A percentile compares a stretch with the other conserved stretches of the same genome.
These are phyloP conservation scores for Xylariaceae sp. DNA, from an alignment of 2,329 filamentous ascomycete species.

Conservation along the genomic window DNA sequence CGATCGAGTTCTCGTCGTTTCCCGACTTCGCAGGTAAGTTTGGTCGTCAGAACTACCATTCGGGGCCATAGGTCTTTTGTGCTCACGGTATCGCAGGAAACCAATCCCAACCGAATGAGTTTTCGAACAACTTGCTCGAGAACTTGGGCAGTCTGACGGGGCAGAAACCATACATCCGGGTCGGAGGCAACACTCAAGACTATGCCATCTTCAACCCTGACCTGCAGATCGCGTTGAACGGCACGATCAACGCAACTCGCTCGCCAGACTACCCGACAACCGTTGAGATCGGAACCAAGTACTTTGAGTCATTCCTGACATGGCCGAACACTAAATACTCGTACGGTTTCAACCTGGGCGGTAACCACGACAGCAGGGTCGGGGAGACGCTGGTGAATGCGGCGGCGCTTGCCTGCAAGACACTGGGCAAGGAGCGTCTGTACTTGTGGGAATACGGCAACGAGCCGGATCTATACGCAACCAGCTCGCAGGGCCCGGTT, in stretches of 20 bases:
- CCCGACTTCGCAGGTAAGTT: conserved; percentile 33
- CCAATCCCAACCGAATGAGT: conserved; percentile 49
- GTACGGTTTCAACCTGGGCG: conserved; percentile 57
- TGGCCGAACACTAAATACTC: conserved; percentile 51
- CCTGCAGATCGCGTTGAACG: conserved; percentile 45
- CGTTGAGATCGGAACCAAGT: conserved; percentile 54
- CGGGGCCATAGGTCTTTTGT: no score
- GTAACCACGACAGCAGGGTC: conserved; percentile 43
- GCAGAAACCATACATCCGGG: conserved; percentile 54
- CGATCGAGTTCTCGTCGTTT: conserved; percentile 38
- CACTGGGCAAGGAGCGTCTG: conserved; percentile 45
- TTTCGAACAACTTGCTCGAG: conserved; percentile 54
- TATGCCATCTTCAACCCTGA: conserved; percentile 54
- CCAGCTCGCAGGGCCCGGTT: conserved; percentile 45
- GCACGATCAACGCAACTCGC: conserved; percentile 43
- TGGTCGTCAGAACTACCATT: neutral
- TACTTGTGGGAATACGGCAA: conserved; percentile 60
- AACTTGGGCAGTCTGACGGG: conserved; percentile 51
- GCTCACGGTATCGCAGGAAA: conserved; percentile 27
- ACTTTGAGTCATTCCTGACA: conserved; percentile 57
- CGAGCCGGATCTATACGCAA: conserved; percentile 55
- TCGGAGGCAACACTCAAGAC: conserved; percentile 64
- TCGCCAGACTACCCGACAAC: conserved; percentile 56
- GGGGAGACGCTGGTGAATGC: conserved; percentile 49
- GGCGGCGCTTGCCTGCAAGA: conserved; percentile 51